Conservation (phyloP, 73 alveolate species). For the Paramecium primaurelia region DNA sequence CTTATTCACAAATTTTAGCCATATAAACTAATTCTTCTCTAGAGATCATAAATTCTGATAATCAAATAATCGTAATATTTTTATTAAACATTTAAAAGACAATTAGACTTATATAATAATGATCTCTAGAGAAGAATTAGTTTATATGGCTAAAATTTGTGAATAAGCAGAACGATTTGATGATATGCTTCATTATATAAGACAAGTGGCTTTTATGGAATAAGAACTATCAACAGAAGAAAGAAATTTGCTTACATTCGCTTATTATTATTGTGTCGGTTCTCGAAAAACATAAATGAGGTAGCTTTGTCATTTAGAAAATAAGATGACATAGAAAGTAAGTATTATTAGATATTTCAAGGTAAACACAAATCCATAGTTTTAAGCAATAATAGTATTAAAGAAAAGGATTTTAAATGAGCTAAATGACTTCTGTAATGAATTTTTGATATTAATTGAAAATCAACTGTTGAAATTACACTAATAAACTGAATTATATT, state of each 20-base stretch:
- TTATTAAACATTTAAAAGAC: no score
- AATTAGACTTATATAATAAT: no score
- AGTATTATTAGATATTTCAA: no score
- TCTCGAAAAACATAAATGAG: background rate
- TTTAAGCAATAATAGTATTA: background rate
- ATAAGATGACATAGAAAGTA: background rate
- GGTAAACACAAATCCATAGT: no score
- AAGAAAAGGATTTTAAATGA: background rate
- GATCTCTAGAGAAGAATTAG: slow-evolving; percentile 54
- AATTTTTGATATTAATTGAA: background rate
- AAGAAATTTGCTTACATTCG: slow-evolving; percentile 66
- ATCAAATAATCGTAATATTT: no score
- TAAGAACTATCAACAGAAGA: slow-evolving; percentile 77
- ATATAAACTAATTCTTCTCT: slow-evolving; percentile 65
- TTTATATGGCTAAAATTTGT: slow-evolving; percentile 66
- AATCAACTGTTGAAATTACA: background rate
- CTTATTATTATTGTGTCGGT: background rate
- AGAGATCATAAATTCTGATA: background rate
- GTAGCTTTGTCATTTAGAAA: background rate
- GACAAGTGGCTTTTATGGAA: slow-evolving; percentile 57
- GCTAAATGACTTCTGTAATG: background rate
- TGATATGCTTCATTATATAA: slow-evolving; percentile 69
- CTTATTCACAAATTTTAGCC: slow-evolving; percentile 69
- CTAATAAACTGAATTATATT: background rate
- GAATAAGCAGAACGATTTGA: slow-evolving; percentile 73